Base-by-base conservation (phyloP, 192 early-diverging fungal genomes). In the Chytriomyces sp. region DNA sequence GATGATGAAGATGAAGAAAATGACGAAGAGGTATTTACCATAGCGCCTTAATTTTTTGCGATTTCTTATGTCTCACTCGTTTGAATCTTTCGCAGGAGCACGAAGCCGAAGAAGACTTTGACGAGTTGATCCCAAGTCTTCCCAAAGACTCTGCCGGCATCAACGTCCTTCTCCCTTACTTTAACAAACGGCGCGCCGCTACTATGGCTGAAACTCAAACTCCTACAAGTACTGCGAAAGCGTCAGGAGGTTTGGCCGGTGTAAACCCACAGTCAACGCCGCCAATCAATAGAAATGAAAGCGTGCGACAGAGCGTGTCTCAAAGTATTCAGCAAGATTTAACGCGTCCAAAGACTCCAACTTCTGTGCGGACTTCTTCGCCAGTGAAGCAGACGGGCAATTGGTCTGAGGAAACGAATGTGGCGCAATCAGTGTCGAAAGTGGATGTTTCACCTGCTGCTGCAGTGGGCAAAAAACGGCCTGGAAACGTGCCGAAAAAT, bases 1-100 rank as follows among this genome's bases (percentile, higher is more conserved):
- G 82, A 83, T 35, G 86, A 85, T 62, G 82, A 82, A 75, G 83
- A 87, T 57, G 50, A 61, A 16, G 69, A 83, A 6, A 78, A 82
- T 53, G 81, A 86, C 2, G 85, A 85, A 6, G 84, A 82, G 64
- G 82, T 69, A 45, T 43, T 26, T 57, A 57, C 63, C 44, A 69
- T 64, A 79, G 11, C 1, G 71, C 6, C 71, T n/a, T 11, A 61
- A n/a, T n/a, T n/a, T n/a, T n/a, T 59, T 47, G 20, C 4, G 6
- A 67, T 67, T n/a, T 68, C 35, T n/a, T 57, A 20, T 57, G 3
- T 57, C 3, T 57, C 13, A 57, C 53, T 13, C 3, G 1, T 57
- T 57, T 28, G 20, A 35, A 35, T 35, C 72, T 13, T 10, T 23
- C 24, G 7, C 47, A 81, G 48, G 77, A 79, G 11, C 67, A 82